phyloP scores from a whole-genome alignment of 2,329 filamentous ascomycete species.

The Penicillium sp. region DNA sequence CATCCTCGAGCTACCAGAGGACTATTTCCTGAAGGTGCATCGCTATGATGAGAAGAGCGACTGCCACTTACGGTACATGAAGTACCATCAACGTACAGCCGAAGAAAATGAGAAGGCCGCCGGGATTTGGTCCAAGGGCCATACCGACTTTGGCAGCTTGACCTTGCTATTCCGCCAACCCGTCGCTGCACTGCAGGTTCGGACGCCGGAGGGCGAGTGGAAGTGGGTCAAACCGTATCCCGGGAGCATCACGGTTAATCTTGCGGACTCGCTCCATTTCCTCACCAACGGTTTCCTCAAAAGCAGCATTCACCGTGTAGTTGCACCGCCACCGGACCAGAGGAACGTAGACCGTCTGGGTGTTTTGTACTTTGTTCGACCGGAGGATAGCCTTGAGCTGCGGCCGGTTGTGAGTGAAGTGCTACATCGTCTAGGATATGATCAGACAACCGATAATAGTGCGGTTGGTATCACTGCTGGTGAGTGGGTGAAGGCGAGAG shows the following conservation, averaged over 20 bases:
- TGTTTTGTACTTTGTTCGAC: slow-evolving; percentile 49
- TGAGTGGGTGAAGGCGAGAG: slow-evolving; percentile 25
- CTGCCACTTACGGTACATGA: slow-evolving; percentile 62
- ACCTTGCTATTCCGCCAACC: slow-evolving; percentile 60
- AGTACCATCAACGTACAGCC: slow-evolving; percentile 50
- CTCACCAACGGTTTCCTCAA: slow-evolving; percentile 53
- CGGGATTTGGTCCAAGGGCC: slow-evolving; percentile 48
- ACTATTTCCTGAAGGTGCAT: slow-evolving; percentile 57
- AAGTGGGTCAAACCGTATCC: slow-evolving; percentile 51
- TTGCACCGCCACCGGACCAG: slow-evolving; percentile 49
- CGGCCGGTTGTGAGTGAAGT: slow-evolving; percentile 27
- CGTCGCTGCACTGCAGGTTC: slow-evolving; percentile 57
- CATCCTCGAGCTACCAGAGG: slow-evolving; percentile 56
- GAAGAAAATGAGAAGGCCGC: slow-evolving; percentile 49
- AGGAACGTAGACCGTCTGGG: slow-evolving; percentile 40
- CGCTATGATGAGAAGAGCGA: slow-evolving; percentile 58
- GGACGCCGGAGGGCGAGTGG: slow-evolving; percentile 48
- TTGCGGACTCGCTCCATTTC: slow-evolving; percentile 50
- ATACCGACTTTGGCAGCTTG: slow-evolving; percentile 58
- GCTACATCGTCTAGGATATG: slow-evolving; percentile 34
- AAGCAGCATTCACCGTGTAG: slow-evolving; percentile 48
- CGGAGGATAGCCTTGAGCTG: slow-evolving; percentile 32
- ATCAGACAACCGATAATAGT: slow-evolving; percentile 11
- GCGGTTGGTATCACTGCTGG: slow-evolving; percentile 16
- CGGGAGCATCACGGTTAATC: slow-evolving; percentile 52